Evolutionary conservation across 2,329 filamentous ascomycete species (phyloP).

Genomic region (Diplodia mutila): DNA sequence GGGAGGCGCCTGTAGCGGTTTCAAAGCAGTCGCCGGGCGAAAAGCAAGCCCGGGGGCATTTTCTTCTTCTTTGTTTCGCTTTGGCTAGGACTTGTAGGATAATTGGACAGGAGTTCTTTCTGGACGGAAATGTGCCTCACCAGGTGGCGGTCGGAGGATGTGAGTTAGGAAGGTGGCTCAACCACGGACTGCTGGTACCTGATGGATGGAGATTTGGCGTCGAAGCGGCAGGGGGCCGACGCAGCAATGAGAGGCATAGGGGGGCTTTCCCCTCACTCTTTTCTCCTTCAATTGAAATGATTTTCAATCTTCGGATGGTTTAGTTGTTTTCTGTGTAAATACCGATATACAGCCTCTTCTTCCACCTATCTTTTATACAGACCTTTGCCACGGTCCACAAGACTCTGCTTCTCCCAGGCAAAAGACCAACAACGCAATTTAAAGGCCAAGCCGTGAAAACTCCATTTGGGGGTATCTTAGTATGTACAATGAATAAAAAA

Average conservation of each 20-base stretch:
- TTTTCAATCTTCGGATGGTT: neutral
- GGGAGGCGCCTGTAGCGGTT: neutral
- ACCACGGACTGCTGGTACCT: neutral
- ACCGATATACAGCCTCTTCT: constrained; percentile 10
- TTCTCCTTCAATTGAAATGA: neutral
- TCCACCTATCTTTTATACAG: neutral
- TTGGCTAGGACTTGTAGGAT: constrained; percentile 4
- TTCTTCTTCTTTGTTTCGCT: neutral
- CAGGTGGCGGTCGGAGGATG: neutral
- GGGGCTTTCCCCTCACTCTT: neutral
- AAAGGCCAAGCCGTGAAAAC: neutral
- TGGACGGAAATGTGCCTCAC: neutral
- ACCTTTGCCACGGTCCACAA: neutral
- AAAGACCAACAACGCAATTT: neutral
- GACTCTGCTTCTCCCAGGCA: neutral
- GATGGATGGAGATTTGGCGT: neutral
- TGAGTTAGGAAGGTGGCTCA: neutral
- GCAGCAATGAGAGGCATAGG: neutral
- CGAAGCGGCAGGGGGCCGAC: neutral
- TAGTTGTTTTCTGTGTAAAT: neutral
- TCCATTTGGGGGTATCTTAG: neutral
- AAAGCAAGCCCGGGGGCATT: neutral
- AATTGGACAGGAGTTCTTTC: neutral
- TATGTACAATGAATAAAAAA: neutral
- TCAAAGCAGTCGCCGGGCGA: neutral